Conservation (phyloP, 495 filamentous ascomycete species). For the Friedmanniomyces endolithicus region DNA sequence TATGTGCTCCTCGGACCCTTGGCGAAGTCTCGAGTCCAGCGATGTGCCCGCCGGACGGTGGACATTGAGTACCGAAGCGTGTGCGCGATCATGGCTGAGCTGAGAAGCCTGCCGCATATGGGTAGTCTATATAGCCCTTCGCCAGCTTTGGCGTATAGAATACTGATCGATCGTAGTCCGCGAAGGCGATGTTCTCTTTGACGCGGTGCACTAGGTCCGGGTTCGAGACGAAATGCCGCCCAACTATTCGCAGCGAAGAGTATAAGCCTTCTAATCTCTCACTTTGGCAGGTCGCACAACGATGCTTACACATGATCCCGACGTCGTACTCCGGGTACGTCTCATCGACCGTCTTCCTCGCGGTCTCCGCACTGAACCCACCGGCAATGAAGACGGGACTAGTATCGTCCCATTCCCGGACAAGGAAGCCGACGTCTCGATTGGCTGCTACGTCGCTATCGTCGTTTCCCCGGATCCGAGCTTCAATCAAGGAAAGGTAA, state of each 20-base stretch:
- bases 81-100: background rate
- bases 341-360: conserved; percentile 38
- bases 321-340: conserved; percentile 40
- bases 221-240: conserved; percentile 54
- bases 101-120: background rate
- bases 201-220: conserved; percentile 57
- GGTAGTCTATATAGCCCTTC: conserved; percentile 1
- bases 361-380: conserved; percentile 38
- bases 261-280: too few species aligned
- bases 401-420: conserved; percentile 37
- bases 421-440: conserved; percentile 38
- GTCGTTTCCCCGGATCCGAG: conserved; percentile 35
- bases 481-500: conserved; percentile 52
- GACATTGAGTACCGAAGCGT: too few species aligned
- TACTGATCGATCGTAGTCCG: background rate
- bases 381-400: conserved; percentile 49
- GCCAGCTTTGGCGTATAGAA: conserved; percentile 9
- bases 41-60: too few species aligned
- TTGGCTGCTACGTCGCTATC: conserved; percentile 31
- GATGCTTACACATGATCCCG: conserved; percentile 23
- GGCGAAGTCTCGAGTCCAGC: too few species aligned
- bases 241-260: too few species aligned
- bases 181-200: conserved; percentile 17
- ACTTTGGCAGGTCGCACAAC: too few species aligned
- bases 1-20: background rate